Base-by-base conservation (phyloP, 257 asterid genomes). In the Capsicum chinense region DNA sequence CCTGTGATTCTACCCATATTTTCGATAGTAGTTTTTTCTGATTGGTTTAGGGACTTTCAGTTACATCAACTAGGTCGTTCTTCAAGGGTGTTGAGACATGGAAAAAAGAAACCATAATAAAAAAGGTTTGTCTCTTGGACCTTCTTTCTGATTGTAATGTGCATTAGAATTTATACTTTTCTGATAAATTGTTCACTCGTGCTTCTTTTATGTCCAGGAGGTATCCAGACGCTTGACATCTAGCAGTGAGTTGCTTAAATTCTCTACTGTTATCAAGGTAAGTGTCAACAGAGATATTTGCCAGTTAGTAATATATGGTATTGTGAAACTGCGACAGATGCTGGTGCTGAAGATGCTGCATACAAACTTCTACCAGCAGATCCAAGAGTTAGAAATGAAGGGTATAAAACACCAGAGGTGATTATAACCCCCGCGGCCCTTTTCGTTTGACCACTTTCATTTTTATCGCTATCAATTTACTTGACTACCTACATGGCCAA, bases 31-130 rank as follows among this genome's bases (percentile, higher is more conserved):
- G 0, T 33, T 54, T 26, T 44, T 78, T 78, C 64, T 78, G 64
- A 78, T 78, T 78, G 64, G 64, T 78, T 78, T 54, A 78, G 64
- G 7, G 82, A 3, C 64, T 54, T 78, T 64, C 64, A 78, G 82
- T 54, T 78, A 88, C 89, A 70, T 89, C 95, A 10, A 82, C 88
- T 3, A 90, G 88, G 90, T 93, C 95, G 9, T 92, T 92, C 88
- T 86, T 89, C 82, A 90, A 90, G 74, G 95, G 93, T 12, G 88
- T 92, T 56, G 93, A 89, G 60, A 90, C 93, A 3, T 92, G 95
- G 95, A 92, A 89, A 82, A 89, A 87, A 85, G 95, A 90, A 85
- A 90, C 92, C 71, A 84, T 89, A 59, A 87, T 88, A 50, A 92
- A 88, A 82, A 85, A 87, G 91, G 93, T 92, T 21, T 9, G 80